Conservation (phyloP, 441 rosid species). For the Pelargonium fulgidum region DNA sequence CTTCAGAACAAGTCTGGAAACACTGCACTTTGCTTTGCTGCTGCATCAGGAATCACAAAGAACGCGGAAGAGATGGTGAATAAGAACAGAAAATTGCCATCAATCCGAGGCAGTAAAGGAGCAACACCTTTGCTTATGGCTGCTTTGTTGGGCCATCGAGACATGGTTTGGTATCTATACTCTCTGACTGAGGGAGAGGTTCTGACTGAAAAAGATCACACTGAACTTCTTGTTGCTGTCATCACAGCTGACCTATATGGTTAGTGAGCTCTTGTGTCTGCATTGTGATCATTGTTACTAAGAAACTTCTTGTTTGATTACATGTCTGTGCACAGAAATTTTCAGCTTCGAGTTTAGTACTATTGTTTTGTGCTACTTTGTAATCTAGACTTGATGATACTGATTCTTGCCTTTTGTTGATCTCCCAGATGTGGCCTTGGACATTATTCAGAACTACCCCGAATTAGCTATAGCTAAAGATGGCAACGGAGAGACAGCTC, state of each 20-base stretch:
- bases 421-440: slow-evolving; percentile 29
- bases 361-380: no score
- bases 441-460: slow-evolving; percentile 25
- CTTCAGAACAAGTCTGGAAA: slow-evolving; percentile 30
- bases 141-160: slow-evolving; percentile 32
- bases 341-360: no score
- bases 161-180: slow-evolving; percentile 40
- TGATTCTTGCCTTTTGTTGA: neutral
- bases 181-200: slow-evolving; percentile 25
- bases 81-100: slow-evolving; percentile 27
- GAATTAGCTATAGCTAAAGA: slow-evolving; percentile 30
- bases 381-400: no score
- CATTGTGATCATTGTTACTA: neutral
- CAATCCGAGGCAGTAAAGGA: slow-evolving; percentile 28
- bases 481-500: slow-evolving; percentile 37
- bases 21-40: slow-evolving; percentile 41
- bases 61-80: slow-evolving; percentile 32
- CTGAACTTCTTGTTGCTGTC: slow-evolving; percentile 30
- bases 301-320: no score
- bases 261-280: slow-evolving; percentile 1
- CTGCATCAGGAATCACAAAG: slow-evolving; percentile 32
- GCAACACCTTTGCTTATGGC: slow-evolving; percentile 37
- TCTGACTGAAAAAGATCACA: slow-evolving; percentile 28
- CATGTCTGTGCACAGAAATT: no score
- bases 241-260: slow-evolving; percentile 33